Conservation (phyloP, 345 rosid genomes). For the Ceriops zippeliana region DNA sequence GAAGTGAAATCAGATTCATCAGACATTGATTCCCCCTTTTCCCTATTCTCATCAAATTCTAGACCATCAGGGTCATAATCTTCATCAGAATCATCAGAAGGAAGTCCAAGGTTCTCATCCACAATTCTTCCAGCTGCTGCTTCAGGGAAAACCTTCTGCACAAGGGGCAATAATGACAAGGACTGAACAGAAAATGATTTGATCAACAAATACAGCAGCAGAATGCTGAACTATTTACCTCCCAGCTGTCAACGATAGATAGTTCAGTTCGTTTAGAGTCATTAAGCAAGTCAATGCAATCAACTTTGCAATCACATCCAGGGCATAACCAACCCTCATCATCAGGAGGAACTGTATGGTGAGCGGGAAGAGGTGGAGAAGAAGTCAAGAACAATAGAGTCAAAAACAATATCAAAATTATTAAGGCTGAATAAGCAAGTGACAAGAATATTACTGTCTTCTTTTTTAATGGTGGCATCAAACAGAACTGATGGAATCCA, state of each 20-base stretch:
- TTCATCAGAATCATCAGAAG: constrained; percentile 88
- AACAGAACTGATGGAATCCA: constrained; percentile 88
- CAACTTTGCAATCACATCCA: constrained; percentile 84
- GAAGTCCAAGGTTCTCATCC: constrained; percentile 55
- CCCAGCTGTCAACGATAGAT: constrained; percentile 65
- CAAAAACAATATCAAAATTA: constrained; percentile 9
- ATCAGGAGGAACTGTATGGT: constrained; percentile 77
- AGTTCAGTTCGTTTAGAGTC: constrained; percentile 66
- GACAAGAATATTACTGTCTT: constrained; percentile 66
- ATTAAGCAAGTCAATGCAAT: constrained; percentile 73
- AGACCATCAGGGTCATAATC: constrained; percentile 60
- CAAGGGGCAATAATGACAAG: constrained; percentile 10
- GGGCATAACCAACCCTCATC: constrained; percentile 98
- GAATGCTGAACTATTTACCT: constrained; percentile 40
- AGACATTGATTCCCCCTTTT: constrained; percentile 28
- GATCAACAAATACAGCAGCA: not conserved
- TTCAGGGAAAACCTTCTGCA: constrained; percentile 92
- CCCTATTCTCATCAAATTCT: constrained; percentile 14
- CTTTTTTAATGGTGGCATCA: constrained; percentile 87
- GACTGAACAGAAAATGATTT: not conserved
- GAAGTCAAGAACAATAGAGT: constrained; percentile 5
- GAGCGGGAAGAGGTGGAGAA: constrained; percentile 9
- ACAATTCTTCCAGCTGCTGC: constrained; percentile 48
- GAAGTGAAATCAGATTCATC: constrained; percentile 57
- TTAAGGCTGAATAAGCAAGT: constrained; percentile 18